Base-by-base conservation (phyloP, 495 filamentous ascomycete genomes). In the Paragyromitra xinjiangensis region DNA sequence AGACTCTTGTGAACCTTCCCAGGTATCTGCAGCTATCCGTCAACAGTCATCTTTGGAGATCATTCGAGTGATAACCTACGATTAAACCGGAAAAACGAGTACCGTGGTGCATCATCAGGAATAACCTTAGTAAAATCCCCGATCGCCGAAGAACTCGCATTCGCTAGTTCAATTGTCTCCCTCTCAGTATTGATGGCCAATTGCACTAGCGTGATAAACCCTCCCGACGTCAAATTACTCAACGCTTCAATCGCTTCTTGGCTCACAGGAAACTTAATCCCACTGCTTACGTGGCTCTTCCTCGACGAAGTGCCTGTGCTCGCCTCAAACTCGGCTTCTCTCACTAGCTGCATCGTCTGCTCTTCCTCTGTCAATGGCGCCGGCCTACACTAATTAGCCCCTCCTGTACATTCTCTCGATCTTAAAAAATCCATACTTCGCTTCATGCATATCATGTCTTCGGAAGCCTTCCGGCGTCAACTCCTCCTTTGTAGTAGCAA, bases 351-450 rank as follows among this genome's bases (percentile, higher is more conserved):
- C 74, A 97, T 84, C 50, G 87, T 89, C 75, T 89, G 85, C 87
- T 98, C 95, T 86, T 97, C 95, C 82, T 94, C 92, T 24, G 93
- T 96, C 84, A 98, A 89, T 19, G 95, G 91, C 9, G 92, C 92
- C 62, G 75, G 80, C 45, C 80, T 82, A 50, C 22, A 9, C 26
- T 24, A 5, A 37, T 71, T 45, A 81, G 79, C 14, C 65, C 59
- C 26, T 34, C 45, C 12, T 73, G 48, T 6, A 78, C 80, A 58
- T 81, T 80, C 29, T 22, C 4, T 2, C 16, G 42, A 48, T 34
- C 29, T 34, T 34, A 16, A 12, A 12, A 55, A 39, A 9, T 40
- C 12, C 39, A 8, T 86, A 89, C 76, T 92, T 87, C n/a, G 81
- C 83, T n/a, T 74, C 83, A 80, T 93, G 91, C 37, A 86, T 86